A percentile compares a stretch with the other conserved stretches of the same genome.
Evolutionary conservation across 495 filamentous ascomycete species (phyloP).

Genomic region (Daldinia decipiens): DNA sequence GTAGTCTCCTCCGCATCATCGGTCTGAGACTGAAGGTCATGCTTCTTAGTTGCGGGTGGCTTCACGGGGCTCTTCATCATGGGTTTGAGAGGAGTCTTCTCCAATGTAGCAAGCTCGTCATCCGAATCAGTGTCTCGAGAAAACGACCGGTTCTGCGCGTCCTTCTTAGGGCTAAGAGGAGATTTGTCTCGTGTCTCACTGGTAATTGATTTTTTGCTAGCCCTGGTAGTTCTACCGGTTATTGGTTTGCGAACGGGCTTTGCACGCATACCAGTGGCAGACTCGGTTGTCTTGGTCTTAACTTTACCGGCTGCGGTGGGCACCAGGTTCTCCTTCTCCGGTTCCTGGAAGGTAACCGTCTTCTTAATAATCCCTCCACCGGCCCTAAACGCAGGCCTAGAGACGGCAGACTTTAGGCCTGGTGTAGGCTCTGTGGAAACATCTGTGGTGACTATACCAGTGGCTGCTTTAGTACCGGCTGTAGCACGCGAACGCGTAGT

Average conservation of each 20-base stretch:
- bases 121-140: constrained; percentile 57
- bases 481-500: constrained; percentile 53
- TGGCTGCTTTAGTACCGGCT: constrained; percentile 41
- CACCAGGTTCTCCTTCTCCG: constrained; percentile 65
- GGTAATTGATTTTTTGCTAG: constrained; percentile 32
- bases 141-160: constrained; percentile 57
- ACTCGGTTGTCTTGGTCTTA: constrained; percentile 45
- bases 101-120: constrained; percentile 63
- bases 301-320: constrained; percentile 43
- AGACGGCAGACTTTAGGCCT: constrained; percentile 50
- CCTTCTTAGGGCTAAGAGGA: constrained; percentile 67
- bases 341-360: constrained; percentile 66
- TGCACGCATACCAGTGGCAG: constrained; percentile 54
- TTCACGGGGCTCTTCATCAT: constrained; percentile 61
- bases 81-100: constrained; percentile 59
- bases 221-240: constrained; percentile 43
- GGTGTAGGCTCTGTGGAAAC: constrained; percentile 52
- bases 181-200: constrained; percentile 45
- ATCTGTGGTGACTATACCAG: constrained; percentile 44
- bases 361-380: constrained; percentile 55
- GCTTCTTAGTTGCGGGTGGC: constrained; percentile 49
- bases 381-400: constrained; percentile 40
- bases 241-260: constrained; percentile 54
- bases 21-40: constrained; percentile 26
- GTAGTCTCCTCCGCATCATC: constrained; percentile 41